phyloP scores from a whole-genome alignment of 2,329 filamentous ascomycete species.

The Trichophyton mentagrophytes region DNA sequence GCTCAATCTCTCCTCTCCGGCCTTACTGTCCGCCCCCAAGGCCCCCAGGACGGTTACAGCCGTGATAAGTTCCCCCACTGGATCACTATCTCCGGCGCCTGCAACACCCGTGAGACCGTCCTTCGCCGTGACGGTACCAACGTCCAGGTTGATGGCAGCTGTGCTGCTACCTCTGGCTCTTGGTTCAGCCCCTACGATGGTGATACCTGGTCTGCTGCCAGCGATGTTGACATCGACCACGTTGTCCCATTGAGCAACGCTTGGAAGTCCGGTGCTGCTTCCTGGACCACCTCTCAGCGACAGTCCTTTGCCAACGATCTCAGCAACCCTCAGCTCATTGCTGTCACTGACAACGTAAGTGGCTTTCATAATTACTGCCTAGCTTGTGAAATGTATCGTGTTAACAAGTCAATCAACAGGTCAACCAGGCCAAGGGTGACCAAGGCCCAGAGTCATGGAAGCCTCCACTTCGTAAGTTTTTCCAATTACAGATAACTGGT shows the following conservation, averaged over 20 bases:
- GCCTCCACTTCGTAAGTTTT: conserved; percentile 46
- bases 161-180: conserved; percentile 50
- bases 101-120: conserved; percentile 62
- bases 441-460: conserved; percentile 63
- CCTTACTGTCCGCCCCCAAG: conserved; percentile 46
- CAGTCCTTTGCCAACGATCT: conserved; percentile 66
- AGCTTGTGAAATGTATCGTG: background rate
- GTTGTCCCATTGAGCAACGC: conserved; percentile 70
- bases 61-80: conserved; percentile 61
- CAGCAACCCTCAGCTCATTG: conserved; percentile 60
- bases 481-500: background rate
- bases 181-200: conserved; percentile 68
- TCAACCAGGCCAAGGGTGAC: conserved; percentile 65
- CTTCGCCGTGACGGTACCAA: conserved; percentile 58
- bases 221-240: conserved; percentile 71
- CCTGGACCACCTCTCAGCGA: conserved; percentile 57
- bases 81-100: conserved; percentile 51
- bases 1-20: conserved; percentile 47
- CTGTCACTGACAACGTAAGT: conserved; percentile 55
- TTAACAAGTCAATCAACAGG: conserved; percentile 6
- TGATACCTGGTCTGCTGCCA: conserved; percentile 52
- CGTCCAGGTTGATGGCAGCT: conserved; percentile 48
- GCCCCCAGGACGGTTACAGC: conserved; percentile 46
- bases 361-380: background rate
- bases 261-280: conserved; percentile 63